Conservation (phyloP, 805 yeast species). For the Wickerhamomyces mucosus region DNA sequence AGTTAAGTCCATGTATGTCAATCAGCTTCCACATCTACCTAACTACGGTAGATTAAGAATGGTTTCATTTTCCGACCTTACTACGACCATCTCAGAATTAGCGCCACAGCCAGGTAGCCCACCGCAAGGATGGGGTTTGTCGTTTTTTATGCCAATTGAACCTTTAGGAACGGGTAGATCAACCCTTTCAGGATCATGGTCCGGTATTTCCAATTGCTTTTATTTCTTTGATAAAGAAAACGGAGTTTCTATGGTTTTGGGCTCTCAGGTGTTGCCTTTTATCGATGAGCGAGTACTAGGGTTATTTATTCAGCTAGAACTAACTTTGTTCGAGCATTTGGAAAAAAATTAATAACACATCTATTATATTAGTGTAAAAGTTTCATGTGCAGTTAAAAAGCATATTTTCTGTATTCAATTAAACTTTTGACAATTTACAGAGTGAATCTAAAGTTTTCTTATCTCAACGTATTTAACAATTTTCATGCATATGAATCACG, state of each 20-base stretch:
- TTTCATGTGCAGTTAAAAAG: too few species aligned
- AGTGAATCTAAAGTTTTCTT: too few species aligned
- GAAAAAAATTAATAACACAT: too few species aligned
- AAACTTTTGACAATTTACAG: too few species aligned
- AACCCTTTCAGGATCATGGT: slow-evolving; percentile 28
- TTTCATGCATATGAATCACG: too few species aligned
- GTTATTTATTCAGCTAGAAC: too few species aligned
- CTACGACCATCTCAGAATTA: slow-evolving; percentile 11
- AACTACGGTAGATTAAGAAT: not conserved
- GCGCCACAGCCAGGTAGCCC: slow-evolving; percentile 16
- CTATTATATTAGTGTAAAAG: too few species aligned
- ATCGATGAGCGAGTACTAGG: too few species aligned
- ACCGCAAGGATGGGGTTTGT: slow-evolving; percentile 25
- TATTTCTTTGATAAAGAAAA: slow-evolving; percentile 33
- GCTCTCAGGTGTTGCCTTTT: slow-evolving; percentile 30
- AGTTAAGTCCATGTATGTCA: not conserved
- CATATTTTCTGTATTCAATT: too few species aligned
- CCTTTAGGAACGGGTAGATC: slow-evolving; percentile 26
- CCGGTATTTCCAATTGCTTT: slow-evolving; percentile 29
- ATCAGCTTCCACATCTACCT: not conserved
- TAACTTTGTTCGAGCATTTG: too few species aligned
- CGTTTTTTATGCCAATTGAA: slow-evolving; percentile 15
- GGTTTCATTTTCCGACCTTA: slow-evolving; percentile 5
- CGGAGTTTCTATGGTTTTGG: slow-evolving; percentile 30
- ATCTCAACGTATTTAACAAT: too few species aligned